phyloP scores from a whole-genome alignment of 169 alveolate species.

The Plasmodium coatneyi region DNA sequence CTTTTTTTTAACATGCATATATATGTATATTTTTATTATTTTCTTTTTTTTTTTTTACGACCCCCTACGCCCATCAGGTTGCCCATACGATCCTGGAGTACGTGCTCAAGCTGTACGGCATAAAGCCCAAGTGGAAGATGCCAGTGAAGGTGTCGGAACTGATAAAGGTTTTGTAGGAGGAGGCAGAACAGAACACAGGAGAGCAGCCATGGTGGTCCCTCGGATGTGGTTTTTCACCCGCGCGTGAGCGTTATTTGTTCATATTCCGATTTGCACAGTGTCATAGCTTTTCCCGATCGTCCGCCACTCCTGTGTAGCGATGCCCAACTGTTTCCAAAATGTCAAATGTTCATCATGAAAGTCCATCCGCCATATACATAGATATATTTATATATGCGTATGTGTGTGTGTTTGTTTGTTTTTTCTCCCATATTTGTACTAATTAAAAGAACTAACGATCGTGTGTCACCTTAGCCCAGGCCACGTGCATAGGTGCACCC shows the following conservation, averaged over 20 bases:
- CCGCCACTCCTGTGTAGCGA: neutral
- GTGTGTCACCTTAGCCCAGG: neutral
- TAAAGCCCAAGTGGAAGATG: slow-evolving; percentile 60
- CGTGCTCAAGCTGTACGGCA: slow-evolving; percentile 32
- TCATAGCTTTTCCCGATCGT: neutral
- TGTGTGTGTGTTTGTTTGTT: neutral
- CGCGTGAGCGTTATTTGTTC: neutral
- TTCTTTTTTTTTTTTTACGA: neutral
- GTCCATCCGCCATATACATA: neutral
- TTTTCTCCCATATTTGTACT: neutral
- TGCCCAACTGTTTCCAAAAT: neutral
- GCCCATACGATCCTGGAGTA: slow-evolving; percentile 34
- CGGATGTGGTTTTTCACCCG: neutral
- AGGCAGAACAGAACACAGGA: neutral
- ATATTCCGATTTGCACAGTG: neutral
- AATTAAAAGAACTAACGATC: neutral
- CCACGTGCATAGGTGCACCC: neutral
- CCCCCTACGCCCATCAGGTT: slow-evolving; percentile 1
- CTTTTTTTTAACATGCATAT: neutral
- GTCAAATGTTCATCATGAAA: neutral
- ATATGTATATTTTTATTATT: neutral
- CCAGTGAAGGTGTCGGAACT: slow-evolving; percentile 48
- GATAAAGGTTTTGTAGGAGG: slow-evolving; percentile 21
- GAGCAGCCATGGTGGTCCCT: neutral
- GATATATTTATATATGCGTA: neutral